These are phyloP conservation scores for Oryza officinalis DNA, from an alignment of 176 grass and related monocot genomes.

Conservation along the genomic window DNA sequence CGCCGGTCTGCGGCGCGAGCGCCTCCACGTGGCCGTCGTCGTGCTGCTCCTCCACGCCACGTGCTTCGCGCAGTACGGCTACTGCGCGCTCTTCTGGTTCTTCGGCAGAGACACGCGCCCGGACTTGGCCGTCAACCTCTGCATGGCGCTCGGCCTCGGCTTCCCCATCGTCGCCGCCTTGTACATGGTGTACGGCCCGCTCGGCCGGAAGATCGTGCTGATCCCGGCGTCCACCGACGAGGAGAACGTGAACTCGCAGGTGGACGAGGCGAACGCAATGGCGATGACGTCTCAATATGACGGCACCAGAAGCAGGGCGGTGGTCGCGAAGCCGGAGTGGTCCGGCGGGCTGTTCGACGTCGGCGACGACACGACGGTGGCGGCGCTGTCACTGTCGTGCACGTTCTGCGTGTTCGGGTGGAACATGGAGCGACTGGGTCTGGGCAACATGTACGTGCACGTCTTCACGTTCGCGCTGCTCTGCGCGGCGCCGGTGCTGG, in stretches of 20 bases:
- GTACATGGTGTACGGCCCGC: slow-evolving; percentile 59
- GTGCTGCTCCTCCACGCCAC: slow-evolving; percentile 60
- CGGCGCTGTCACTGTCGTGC: slow-evolving; percentile 56
- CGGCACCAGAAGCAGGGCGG: not conserved
- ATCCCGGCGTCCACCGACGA: not conserved
- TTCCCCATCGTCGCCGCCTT: slow-evolving; percentile 41
- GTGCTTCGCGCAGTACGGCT: slow-evolving; percentile 62
- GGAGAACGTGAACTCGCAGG: not conserved
- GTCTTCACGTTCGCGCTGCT: slow-evolving; percentile 67
- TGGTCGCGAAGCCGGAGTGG: slow-evolving; percentile 46
- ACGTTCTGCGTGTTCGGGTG: slow-evolving; percentile 79
- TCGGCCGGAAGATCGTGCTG: slow-evolving; percentile 44
- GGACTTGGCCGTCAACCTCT: slow-evolving; percentile 58
- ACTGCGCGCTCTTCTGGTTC: slow-evolving; percentile 66
- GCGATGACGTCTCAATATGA: not conserved
- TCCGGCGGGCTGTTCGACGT: slow-evolving; percentile 63
- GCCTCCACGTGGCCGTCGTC: slow-evolving; percentile 50
- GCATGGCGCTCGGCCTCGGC: slow-evolving; percentile 51
- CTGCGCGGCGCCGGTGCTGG: slow-evolving; percentile 56
- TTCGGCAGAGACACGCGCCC: slow-evolving; percentile 47
- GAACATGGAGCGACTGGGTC: slow-evolving; percentile 85
- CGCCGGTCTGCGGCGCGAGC: slow-evolving; percentile 9
- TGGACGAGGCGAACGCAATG: not conserved
- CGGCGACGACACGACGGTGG: slow-evolving; percentile 54
- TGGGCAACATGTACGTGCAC: slow-evolving; percentile 84